A percentile compares a stretch with the other conserved stretches of the same genome.
phyloP scores from a whole-genome alignment of 2,329 filamentous ascomycete species.

The Celoporthe dispersa region DNA sequence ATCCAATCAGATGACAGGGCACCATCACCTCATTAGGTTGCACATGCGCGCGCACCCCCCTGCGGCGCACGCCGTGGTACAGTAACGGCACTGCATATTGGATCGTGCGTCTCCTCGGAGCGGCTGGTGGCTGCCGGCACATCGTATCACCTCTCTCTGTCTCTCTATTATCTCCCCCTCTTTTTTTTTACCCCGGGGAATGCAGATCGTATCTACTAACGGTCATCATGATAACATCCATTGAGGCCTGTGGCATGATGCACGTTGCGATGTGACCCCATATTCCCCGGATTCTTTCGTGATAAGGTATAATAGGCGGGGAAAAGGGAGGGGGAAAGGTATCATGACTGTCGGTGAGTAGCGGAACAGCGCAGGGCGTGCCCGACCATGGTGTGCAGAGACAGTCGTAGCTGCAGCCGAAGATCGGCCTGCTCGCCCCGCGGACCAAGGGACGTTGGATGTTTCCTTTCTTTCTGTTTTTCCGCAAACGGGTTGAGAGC shows the following conservation, averaged over 20 bases:
- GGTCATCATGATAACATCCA: background rate
- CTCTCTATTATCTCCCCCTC: background rate
- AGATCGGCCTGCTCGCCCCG: background rate
- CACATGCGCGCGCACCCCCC: background rate
- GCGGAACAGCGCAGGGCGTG: too few species aligned
- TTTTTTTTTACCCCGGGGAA: background rate
- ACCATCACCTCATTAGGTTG: conserved; percentile 19
- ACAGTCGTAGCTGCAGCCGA: too few species aligned
- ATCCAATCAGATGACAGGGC: conserved; percentile 1
- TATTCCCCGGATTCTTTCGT: background rate
- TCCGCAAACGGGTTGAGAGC: background rate
- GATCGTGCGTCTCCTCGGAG: conserved; percentile 19
- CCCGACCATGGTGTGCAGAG: too few species aligned
- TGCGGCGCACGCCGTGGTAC: background rate
- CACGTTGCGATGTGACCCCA: background rate
- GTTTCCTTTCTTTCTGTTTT: background rate
- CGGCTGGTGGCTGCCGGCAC: background rate
- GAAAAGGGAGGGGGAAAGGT: background rate
- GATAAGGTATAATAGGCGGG: background rate
- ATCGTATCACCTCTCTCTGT: background rate
- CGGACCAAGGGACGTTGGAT: background rate
- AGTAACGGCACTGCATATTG: background rate
- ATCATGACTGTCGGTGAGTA: background rate
- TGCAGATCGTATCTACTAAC: background rate
- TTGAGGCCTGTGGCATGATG: conserved; percentile 1